Conservation (phyloP, 441 rosid genomes). For the Erodium moschatum region DNA sequence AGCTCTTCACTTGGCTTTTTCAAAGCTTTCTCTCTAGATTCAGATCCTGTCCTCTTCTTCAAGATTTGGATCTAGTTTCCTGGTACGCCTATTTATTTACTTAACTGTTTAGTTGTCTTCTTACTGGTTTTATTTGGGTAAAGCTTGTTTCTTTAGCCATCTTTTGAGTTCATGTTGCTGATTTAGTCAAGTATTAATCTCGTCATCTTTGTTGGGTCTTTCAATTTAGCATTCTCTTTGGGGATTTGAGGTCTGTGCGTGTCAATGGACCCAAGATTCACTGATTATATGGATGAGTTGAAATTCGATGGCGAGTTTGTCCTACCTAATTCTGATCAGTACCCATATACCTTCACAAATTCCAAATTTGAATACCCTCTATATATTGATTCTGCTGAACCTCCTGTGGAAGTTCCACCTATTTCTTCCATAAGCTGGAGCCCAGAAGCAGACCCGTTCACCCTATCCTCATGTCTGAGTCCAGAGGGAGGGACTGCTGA, state of each 20-base stretch:
- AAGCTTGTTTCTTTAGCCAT: neutral
- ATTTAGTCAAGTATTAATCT: neutral
- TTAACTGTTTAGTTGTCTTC: neutral
- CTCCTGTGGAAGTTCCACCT: neutral
- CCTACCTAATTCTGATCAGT: constrained; percentile 7
- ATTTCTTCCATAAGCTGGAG: constrained; percentile 19
- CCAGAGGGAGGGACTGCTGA: constrained; percentile 27
- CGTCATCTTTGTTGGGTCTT: neutral
- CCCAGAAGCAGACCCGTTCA: constrained; percentile 18
- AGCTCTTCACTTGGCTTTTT: neutral
- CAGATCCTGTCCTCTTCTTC: too few species aligned
- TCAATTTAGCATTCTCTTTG: neutral
- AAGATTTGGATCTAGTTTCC: neutral
- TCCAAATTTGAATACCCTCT: constrained; percentile 21
- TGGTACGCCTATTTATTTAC: neutral
- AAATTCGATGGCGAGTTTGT: constrained; percentile 22
- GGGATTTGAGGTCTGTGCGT: neutral
- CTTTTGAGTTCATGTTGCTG: neutral
- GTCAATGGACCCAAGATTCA: constrained; percentile 30
- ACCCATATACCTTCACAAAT: constrained; percentile 14
- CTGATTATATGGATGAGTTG: constrained; percentile 19
- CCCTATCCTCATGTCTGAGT: constrained; percentile 23
- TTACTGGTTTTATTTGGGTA: neutral
- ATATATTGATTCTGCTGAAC: constrained; percentile 24
- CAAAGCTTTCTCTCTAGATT: too few species aligned